Evolutionary conservation across 495 filamentous ascomycete genomes (phyloP), one percentile per base, ranked within the genome.

Genomic region (Aspergillus nidulans): DNA sequence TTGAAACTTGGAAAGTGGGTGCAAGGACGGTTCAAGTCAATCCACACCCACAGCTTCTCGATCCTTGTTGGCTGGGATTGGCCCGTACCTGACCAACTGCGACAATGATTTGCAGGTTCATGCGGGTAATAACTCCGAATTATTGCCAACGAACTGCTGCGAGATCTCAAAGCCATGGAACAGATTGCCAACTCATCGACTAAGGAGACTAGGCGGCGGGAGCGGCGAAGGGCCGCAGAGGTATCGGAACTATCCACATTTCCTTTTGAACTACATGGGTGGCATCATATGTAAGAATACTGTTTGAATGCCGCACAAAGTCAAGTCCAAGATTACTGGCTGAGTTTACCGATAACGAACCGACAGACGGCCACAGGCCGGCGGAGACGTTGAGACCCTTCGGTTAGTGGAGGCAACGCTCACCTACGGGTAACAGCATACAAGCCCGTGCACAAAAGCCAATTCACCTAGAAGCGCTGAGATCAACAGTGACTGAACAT

Each of bases 191-290:
- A 52, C 46, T 52, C 53, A 57, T 56, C 38, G 6, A 15, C 34
- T 52, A 61, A 54, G 59, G n/a, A n/a, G n/a, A n/a, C n/a, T n/a
- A n/a, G n/a, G n/a, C n/a, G n/a, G n/a, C n/a, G n/a, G n/a, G n/a
- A n/a, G n/a, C n/a, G n/a, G n/a, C n/a, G n/a, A n/a, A n/a, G 59
- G 47, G 47, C 38, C 10, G n/a, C 5, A 36, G 18, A 20, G 18
- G 28, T 50, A 62, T 52, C 60, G 56, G 55, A 62, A 56, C 59
- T 32, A 42, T 12, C 1, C n/a, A 13, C 18, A 52, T 58, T 55
- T 41, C 42, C 36, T 38, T 49, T 53, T 20, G 32, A 54, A 61
- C 59, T 52, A 57, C 42, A 50, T 45, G 49, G 25, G 12, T 24
- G 18, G 42, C 40, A 42, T 36, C 18, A 51, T 24, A 28, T 18